Base-by-base conservation (phyloP, 2,329 filamentous ascomycete species). In the Cladophialophora yegresii region DNA sequence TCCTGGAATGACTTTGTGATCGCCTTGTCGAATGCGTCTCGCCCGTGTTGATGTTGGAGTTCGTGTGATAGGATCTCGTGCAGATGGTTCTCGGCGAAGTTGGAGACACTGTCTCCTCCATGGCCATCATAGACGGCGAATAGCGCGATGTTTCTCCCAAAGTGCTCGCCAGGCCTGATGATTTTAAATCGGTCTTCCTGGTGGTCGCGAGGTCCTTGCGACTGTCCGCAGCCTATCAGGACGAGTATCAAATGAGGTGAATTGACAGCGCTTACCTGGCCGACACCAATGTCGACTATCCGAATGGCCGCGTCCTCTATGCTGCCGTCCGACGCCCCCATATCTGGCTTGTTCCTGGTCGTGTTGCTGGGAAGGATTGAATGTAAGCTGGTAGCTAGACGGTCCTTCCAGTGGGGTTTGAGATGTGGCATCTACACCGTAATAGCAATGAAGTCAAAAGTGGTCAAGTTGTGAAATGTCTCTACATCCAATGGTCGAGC, bases 1-100 rank as follows among this genome's bases (percentile, higher is more conserved):
- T 50, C 47, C 23, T 50, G 47, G 9, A 26, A 50, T 12, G 47
- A 26, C 8, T 50, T 50, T 10, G 47, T 50, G 47, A 50, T 50
- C 10, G 47, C 47, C 13, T 20, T 28, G 47, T 50, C 20, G 47
- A 50, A 50, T 22, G 47, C 47, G 22, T 50, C 47, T 10, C 47
- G 47, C 22, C 47, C 47, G 47, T 50, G 47, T 28, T 50, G 47
- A 50, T 50, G 10, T 50, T 50, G 47, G 16, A 50, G 47, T 50
- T 50, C 20, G 9, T 50, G 20, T 23, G 22, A 50, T 22, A 50
- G 47, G 47, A 50, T 50, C 20, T 50, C 20, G 22, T 50, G 47
- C 4, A 50, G 47, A 13, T 50, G 47, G 9, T 50, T 7, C 7
- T 50, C 47, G 7, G 23, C 47, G 23, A 50, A 50, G 7, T 22